Percentiles rank a stretch among this genome's conserved stretches.
These are phyloP conservation scores for Daldinia bambusicola DNA, from an alignment of 495 filamentous ascomycete genomes.

Conservation along the genomic window DNA sequence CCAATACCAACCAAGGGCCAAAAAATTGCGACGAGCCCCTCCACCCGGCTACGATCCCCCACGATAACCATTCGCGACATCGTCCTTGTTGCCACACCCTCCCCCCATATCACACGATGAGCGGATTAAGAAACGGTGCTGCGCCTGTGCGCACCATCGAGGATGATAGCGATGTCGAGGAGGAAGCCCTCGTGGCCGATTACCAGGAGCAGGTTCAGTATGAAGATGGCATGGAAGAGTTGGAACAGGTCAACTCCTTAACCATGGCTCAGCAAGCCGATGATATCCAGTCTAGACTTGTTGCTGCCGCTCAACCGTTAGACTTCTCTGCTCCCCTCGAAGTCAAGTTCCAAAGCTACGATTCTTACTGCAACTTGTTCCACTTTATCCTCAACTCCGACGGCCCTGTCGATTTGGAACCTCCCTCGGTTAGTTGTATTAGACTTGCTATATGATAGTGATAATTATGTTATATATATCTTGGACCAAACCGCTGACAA, in stretches of 20 bases:
- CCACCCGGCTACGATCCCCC: slow-evolving; percentile 30
- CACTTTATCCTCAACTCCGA: slow-evolving; percentile 99
- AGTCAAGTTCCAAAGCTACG: slow-evolving; percentile 97
- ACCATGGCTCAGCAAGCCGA: slow-evolving; percentile 65
- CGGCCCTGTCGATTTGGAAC: slow-evolving; percentile 94
- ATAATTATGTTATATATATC: neutral
- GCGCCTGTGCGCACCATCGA: slow-evolving; percentile 66
- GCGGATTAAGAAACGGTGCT: slow-evolving; percentile 61
- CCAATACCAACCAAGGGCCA: slow-evolving; percentile 19
- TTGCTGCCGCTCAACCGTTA: slow-evolving; percentile 89
- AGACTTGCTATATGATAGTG: neutral
- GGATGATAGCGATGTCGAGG: slow-evolving; percentile 90
- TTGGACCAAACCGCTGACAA: slow-evolving; percentile 33
- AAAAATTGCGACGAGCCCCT: slow-evolving; percentile 47
- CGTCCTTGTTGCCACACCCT: slow-evolving; percentile 26
- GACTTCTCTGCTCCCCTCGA: slow-evolving; percentile 95
- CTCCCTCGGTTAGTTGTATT: slow-evolving; percentile 80
- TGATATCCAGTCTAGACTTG: slow-evolving; percentile 91
- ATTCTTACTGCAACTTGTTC: slow-evolving; percentile 98
- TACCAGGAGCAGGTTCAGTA: slow-evolving; percentile 95
- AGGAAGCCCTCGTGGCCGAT: slow-evolving; percentile 92
- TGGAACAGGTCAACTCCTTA: slow-evolving; percentile 69
- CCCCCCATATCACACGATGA: slow-evolving; percentile 52
- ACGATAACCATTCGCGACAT: slow-evolving; percentile 30
- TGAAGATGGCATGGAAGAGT: slow-evolving; percentile 82